These are phyloP conservation scores for Arthrobotrys conoides DNA, from an alignment of 2,329 filamentous ascomycete species.

Conservation along the genomic window DNA sequence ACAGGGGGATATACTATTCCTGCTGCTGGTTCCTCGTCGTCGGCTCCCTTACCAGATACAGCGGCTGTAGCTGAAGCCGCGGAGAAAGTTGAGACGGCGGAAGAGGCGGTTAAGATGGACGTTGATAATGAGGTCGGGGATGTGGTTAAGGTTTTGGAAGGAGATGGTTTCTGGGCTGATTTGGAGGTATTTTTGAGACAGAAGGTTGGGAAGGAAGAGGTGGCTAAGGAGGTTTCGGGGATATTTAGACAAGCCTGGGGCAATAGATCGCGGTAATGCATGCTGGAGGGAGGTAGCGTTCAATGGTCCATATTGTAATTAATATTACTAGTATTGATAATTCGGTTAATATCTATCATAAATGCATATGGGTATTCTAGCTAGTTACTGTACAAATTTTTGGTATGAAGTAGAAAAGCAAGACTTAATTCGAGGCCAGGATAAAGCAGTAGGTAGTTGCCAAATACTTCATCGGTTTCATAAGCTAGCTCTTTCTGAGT, in stretches of 20 bases:
- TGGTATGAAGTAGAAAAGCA: neutral
- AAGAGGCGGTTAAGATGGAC: conserved; percentile 72
- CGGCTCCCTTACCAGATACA: conserved; percentile 67
- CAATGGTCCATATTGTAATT: neutral
- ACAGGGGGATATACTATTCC: conserved; percentile 78
- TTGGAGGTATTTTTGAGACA: conserved; percentile 84
- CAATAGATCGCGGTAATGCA: conserved; percentile 65
- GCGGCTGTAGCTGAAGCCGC: conserved; percentile 68
- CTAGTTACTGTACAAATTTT: conserved; percentile 32
- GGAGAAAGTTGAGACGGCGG: conserved; percentile 68
- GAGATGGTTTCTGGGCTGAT: conserved; percentile 87
- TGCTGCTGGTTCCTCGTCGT: conserved; percentile 66
- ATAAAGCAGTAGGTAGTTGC: neutral
- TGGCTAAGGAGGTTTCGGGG: conserved; percentile 74
- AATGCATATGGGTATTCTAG: conserved; percentile 41
- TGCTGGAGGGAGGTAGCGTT: neutral
- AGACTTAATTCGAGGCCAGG: neutral
- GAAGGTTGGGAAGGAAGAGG: conserved; percentile 78
- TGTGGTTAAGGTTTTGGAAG: conserved; percentile 72
- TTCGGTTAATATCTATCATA: neutral
- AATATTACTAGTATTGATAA: conserved; percentile 13
- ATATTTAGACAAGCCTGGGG: conserved; percentile 83
- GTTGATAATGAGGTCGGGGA: conserved; percentile 65
- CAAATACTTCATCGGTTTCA: neutral
- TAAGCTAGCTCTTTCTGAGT: neutral